Evolutionary conservation across 306 rosid species (phyloP).

Genomic region (Vigna radiata): DNA sequence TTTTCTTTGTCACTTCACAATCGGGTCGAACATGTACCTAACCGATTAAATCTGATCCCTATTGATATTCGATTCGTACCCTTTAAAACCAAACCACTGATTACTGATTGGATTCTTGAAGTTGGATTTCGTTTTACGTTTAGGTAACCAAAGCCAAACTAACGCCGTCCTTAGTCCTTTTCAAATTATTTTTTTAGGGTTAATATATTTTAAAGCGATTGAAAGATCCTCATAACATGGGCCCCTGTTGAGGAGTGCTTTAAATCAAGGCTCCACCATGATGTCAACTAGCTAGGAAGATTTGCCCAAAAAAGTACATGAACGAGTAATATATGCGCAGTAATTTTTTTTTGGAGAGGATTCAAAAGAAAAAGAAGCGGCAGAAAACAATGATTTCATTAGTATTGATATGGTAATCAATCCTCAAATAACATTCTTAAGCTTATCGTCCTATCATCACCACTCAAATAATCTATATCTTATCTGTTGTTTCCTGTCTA

Average conservation of each 20-base stretch:
- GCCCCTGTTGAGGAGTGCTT: not conserved
- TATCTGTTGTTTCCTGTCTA: not conserved
- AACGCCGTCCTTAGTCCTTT: not conserved
- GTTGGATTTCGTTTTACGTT: not conserved
- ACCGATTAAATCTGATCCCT: too few species aligned
- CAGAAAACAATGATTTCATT: not conserved
- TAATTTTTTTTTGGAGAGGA: not conserved
- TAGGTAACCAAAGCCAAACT: not conserved
- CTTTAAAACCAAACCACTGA: too few species aligned
- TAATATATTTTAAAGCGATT: not conserved
- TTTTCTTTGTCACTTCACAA: not conserved
- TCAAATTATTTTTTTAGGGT: not conserved
- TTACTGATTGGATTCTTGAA: not conserved
- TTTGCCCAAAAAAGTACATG: not conserved
- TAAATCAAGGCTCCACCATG: not conserved
- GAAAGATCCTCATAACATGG: not conserved
- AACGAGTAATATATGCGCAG: not conserved
- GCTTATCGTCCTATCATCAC: not conserved
- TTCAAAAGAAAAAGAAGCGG: constrained; percentile 9
- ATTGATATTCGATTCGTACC: too few species aligned
- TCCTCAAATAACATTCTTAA: constrained; percentile 19
- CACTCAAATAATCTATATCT: not conserved
- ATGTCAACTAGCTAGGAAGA: constrained; percentile 4
- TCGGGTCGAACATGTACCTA: not conserved
- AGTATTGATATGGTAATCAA: not conserved